Conservation (phyloP, 1,139 yeast genomes). For the Protomyces pachydermus region DNA sequence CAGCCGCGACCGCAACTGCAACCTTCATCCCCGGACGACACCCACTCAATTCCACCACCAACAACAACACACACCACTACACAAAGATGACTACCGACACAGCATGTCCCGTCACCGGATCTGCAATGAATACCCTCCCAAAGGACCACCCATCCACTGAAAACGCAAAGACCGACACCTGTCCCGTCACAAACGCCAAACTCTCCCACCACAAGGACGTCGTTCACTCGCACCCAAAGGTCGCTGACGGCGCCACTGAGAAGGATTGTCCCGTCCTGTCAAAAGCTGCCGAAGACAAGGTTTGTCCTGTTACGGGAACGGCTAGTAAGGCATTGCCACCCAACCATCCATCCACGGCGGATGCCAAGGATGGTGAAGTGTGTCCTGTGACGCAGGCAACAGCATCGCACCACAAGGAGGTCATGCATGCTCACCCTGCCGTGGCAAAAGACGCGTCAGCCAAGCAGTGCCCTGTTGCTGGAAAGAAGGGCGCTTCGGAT, state of each 20-base stretch:
- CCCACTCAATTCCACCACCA: background rate
- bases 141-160: constrained; percentile 17
- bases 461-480: constrained; percentile 13
- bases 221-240: constrained; percentile 11
- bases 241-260: constrained; percentile 6
- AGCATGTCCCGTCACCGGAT: constrained; percentile 21
- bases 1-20: background rate
- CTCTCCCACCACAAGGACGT: constrained; percentile 14
- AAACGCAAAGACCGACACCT: constrained; percentile 3
- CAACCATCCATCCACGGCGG: constrained; percentile 5
- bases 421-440: constrained; percentile 11
- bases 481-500: background rate
- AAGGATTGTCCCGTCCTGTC: constrained; percentile 22
- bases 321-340: constrained; percentile 15
- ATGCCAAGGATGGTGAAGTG: constrained; percentile 4
- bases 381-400: constrained; percentile 24
- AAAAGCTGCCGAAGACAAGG: constrained; percentile 12
- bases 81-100: background rate
- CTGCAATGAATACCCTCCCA: constrained; percentile 9
- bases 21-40: background rate
- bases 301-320: constrained; percentile 23
- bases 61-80: background rate
- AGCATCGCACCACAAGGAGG: constrained; percentile 6
- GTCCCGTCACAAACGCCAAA: constrained; percentile 24
- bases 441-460: constrained; percentile 1